phyloP scores from a whole-genome alignment of 768 basidiomycete genomes.

The Lactifluus pinguis region DNA sequence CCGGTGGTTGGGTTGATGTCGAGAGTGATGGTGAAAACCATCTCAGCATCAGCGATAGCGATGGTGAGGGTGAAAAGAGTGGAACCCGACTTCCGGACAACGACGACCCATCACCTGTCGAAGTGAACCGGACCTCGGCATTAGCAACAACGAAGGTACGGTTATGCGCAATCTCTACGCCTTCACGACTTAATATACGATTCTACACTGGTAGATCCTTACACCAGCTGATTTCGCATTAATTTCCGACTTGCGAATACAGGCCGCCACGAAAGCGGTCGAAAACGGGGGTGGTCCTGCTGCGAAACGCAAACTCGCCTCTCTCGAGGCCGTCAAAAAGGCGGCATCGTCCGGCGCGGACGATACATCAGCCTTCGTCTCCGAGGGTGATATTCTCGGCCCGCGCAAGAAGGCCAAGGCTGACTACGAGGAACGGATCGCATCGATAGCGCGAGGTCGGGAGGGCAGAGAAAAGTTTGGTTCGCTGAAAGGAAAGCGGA shows the following conservation, averaged over 20 bases:
- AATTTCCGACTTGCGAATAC: slow-evolving; percentile 77
- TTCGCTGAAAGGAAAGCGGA: slow-evolving; percentile 86
- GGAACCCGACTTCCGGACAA: slow-evolving; percentile 20
- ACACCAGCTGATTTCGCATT: slow-evolving; percentile 95
- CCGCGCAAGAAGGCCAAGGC: slow-evolving; percentile 90
- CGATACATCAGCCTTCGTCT: slow-evolving; percentile 54
- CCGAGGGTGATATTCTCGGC: slow-evolving; percentile 87
- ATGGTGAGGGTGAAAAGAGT: slow-evolving; percentile 46
- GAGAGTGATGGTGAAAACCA: slow-evolving; percentile 55
- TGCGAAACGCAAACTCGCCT: slow-evolving; percentile 84
- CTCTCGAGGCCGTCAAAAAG: slow-evolving; percentile 66
- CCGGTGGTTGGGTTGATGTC: slow-evolving; percentile 76
- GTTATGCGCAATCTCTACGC: background rate
- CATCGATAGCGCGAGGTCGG: slow-evolving; percentile 82
- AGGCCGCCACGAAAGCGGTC: slow-evolving; percentile 65
- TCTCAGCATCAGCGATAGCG: slow-evolving; percentile 79
- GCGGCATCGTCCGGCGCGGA: slow-evolving; percentile 34
- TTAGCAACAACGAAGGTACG: slow-evolving; percentile 74
- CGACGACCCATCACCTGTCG: slow-evolving; percentile 18
- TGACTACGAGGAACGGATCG: slow-evolving; percentile 89
- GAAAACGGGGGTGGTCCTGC: slow-evolving; percentile 60
- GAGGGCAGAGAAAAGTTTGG: slow-evolving; percentile 94
- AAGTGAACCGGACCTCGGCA: slow-evolving; percentile 42
- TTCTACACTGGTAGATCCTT: slow-evolving; percentile 54
- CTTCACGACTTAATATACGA: background rate